These are phyloP conservation scores for Agastache rugosa DNA, from an alignment of 257 asterid genomes.

Conservation along the genomic window DNA sequence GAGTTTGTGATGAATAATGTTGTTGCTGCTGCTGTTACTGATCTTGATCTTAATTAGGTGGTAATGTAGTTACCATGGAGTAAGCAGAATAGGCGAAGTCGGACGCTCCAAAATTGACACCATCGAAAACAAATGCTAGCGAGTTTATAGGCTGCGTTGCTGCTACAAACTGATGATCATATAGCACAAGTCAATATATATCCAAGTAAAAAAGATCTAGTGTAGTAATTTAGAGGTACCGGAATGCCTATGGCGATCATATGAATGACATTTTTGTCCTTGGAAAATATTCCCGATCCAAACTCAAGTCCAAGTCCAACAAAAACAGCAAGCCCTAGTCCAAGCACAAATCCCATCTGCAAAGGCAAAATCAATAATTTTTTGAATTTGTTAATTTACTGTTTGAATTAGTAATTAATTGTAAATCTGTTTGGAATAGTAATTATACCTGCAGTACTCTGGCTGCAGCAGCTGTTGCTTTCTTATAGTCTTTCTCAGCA, in stretches of 20 bases:
- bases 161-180: conserved; percentile 74
- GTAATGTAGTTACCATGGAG: conserved; percentile 66
- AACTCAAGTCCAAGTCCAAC: conserved; percentile 82
- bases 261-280: conserved; percentile 63
- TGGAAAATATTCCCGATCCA: conserved; percentile 84
- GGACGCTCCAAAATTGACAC: conserved; percentile 89
- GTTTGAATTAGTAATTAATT: neutral
- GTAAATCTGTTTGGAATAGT: neutral
- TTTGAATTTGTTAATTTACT: neutral
- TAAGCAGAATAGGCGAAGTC: conserved; percentile 91
- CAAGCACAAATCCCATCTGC: conserved; percentile 93
- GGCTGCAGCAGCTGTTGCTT: conserved; percentile 81
- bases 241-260: conserved; percentile 78
- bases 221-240: conserved; percentile 45
- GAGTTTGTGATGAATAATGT: neutral
- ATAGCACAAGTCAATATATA: neutral
- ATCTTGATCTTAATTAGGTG: neutral
- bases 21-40: neutral
- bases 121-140: conserved; percentile 87
- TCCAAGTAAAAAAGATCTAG: too few species aligned
- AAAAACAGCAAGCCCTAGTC: conserved; percentile 67
- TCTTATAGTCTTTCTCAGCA: conserved; percentile 86
- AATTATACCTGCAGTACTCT: conserved; percentile 75
- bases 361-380: neutral
- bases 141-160: conserved; percentile 91